A percentile compares a stretch with the other conserved stretches of the same genome.
These are phyloP conservation scores for Postia placenta DNA, from an alignment of 768 basidiomycete species.

Conservation along the genomic window DNA sequence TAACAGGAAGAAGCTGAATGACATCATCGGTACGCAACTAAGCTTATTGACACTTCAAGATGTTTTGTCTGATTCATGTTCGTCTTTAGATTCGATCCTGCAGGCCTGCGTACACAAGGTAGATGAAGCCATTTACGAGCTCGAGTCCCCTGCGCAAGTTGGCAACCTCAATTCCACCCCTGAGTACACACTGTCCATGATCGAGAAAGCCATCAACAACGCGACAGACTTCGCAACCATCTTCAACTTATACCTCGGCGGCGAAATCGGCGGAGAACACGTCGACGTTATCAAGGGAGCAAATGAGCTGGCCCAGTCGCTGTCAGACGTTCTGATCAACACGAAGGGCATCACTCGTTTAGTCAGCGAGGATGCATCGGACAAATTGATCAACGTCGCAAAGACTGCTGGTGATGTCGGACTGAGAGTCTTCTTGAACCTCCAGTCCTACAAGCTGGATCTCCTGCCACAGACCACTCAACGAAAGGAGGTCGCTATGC, in stretches of 20 bases:
- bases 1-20: constrained; percentile 94
- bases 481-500: constrained; percentile 81
- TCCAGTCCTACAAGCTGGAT: constrained; percentile 93
- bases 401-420: constrained; percentile 85
- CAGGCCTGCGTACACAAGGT: constrained; percentile 96
- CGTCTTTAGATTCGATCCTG: constrained; percentile 78
- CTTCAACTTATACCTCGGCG: constrained; percentile 85
- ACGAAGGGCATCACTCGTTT: constrained; percentile 95
- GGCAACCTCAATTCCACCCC: constrained; percentile 98
- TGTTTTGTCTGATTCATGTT: constrained; percentile 10
- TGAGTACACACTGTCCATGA: constrained; percentile 96
- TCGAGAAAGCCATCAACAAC: constrained; percentile 92
- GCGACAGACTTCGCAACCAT: constrained; percentile 94
- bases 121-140: constrained; percentile 94
- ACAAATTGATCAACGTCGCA: constrained; percentile 82
- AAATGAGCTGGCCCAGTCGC: constrained; percentile 91
- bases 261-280: constrained; percentile 86
- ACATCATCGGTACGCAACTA: constrained; percentile 88
- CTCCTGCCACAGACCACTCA: constrained; percentile 60
- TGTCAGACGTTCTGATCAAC: constrained; percentile 88
- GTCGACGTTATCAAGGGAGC: constrained; percentile 98
- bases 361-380: constrained; percentile 82
- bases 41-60: too few species aligned
- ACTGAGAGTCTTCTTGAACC: constrained; percentile 87
- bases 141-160: constrained; percentile 91